Evolutionary conservation across 2,329 filamentous ascomycete species (phyloP), one percentile per base, ranked within the genome.

Genomic region (Fusarium penzigii): DNA sequence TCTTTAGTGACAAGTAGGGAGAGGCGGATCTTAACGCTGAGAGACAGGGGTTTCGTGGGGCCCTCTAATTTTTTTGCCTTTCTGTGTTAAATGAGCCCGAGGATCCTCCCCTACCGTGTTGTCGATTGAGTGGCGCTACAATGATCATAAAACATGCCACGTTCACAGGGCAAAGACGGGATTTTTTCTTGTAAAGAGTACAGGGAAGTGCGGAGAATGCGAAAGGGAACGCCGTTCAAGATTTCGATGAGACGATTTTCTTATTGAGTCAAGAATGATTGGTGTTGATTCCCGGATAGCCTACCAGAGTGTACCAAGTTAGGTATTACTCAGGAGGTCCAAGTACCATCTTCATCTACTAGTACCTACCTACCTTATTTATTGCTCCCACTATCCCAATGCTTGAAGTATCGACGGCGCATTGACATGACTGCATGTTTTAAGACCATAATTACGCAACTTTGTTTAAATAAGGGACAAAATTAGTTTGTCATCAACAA

Each of bases 91-190:
- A 66, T 65, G 65, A 65, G 63, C 63, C 32, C 32, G 32, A 36
- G 32, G 32, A 59, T 59, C 56, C 65, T 66, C 65, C 61, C 54
- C 60, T 55, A 65, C 53, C 47, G 57, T 62, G 58, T 63, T 61
- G 62, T 52, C 45, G 53, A 53, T 44, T 39, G 55, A 44, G 63
- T 65, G 63, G 63, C 63, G 63, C 53, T 65, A 65, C 48, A 64
- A 63, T 65, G 59, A 56, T 55, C 52, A 49, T 42, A 55, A 52
- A 65, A 65, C 63, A 65, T 55, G 59, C 63, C 63, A 65, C 55
- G 57, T 45, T 39, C 39, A 53, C 48, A 42, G 45, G 17, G 13
- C 32, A 36, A 36, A 36, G 32, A 6, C 32, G 32, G 32, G 32
- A 9, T 36, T 36, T 36, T 14, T 36, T 5, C 10, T 4, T 12